phyloP scores from a whole-genome alignment of 164 flowering plant genomes.

The Akebia trifoliata region DNA sequence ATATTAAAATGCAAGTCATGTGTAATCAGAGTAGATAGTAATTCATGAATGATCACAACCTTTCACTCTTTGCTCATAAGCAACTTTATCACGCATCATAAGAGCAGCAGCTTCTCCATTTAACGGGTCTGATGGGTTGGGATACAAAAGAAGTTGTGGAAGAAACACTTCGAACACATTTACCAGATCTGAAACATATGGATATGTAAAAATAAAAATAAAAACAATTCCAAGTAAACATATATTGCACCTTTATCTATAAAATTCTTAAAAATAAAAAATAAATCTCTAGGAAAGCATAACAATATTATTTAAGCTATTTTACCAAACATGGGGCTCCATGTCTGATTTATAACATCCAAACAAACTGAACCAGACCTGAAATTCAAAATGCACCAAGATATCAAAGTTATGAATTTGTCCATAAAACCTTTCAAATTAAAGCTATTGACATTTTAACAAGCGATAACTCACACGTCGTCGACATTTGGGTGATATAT shows the following conservation, averaged over 20 bases:
- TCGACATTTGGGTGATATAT: constrained; percentile 98
- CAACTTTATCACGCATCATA: constrained; percentile 81
- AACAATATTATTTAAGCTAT: not conserved
- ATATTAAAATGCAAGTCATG: not conserved
- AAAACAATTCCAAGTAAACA: no score
- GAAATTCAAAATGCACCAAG: constrained; percentile 36
- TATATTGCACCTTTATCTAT: not conserved
- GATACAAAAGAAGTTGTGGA: constrained; percentile 93
- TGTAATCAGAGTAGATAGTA: not conserved
- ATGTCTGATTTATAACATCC: constrained; percentile 94
- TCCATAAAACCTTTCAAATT: no score
- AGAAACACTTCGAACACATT: constrained; percentile 94
- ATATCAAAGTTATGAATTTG: no score
- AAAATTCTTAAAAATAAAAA: not conserved
- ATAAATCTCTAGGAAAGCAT: not conserved
- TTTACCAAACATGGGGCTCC: constrained; percentile 99
- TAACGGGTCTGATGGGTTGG: constrained; percentile 91
- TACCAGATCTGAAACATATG: constrained; percentile 66
- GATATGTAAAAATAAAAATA: constrained; percentile 6
- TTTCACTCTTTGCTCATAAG: constrained; percentile 79
- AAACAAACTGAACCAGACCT: constrained; percentile 98
- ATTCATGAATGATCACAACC: constrained; percentile 36
- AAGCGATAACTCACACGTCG: constrained; percentile 62
- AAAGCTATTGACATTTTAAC: not conserved
- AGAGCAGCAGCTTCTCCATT: constrained; percentile 97